A percentile compares a stretch with the other conserved stretches of the same genome.
phyloP scores from a whole-genome alignment of 2,329 filamentous ascomycete genomes.

The Colletotrichum brevisporum region DNA sequence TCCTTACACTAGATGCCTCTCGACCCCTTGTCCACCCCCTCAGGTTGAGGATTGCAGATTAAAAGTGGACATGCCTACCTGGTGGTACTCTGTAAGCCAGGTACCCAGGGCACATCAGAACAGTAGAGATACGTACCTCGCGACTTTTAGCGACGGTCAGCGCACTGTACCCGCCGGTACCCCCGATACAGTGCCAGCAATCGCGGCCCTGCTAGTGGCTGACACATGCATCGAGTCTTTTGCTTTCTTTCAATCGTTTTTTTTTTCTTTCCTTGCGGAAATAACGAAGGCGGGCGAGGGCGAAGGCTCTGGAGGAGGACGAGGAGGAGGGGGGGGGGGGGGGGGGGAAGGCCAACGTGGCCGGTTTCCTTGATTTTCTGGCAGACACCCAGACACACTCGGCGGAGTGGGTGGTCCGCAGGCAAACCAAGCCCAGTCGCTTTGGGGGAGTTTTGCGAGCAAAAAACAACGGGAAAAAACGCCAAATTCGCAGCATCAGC shows the following conservation, averaged over 20 bases:
- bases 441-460: constrained; percentile 23
- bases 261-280: constrained; percentile 25
- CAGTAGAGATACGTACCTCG: constrained; percentile 11
- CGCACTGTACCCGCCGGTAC: constrained; percentile 12
- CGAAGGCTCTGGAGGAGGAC: constrained; percentile 8
- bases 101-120: not conserved
- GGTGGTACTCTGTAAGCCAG: no score
- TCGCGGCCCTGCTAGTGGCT: constrained; percentile 22
- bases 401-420: constrained; percentile 8
- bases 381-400: constrained; percentile 31
- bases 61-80: not conserved
- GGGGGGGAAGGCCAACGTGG: constrained; percentile 20
- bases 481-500: constrained; percentile 23
- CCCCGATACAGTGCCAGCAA: constrained; percentile 4
- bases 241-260: constrained; percentile 12
- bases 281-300: constrained; percentile 27
- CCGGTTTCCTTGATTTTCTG: constrained; percentile 34
- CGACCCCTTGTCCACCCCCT: not conserved
- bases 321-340: constrained; percentile 4
- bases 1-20: not conserved
- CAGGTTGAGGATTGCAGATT: not conserved
- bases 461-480: constrained; percentile 35
- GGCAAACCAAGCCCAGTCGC: constrained; percentile 3
- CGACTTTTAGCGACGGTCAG: not conserved
- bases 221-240: constrained; percentile 36